These are phyloP conservation scores for Gossypium arboreum DNA, from an alignment of 345 rosid genomes.

Conservation along the genomic window DNA sequence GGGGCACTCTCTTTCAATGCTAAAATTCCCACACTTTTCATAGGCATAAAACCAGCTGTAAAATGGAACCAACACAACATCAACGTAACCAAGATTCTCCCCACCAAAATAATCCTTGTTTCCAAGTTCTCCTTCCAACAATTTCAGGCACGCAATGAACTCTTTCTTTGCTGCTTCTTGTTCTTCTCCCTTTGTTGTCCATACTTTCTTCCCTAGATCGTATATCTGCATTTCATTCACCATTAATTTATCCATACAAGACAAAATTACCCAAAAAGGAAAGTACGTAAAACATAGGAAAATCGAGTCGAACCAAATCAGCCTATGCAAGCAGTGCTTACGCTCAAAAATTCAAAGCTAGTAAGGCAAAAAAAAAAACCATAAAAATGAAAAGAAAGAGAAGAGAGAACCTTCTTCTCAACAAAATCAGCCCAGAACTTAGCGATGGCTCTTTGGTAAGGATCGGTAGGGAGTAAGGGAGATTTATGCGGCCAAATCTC, in stretches of 20 bases:
- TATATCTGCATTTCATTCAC: neutral
- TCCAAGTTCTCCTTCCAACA: slow-evolving; percentile 10
- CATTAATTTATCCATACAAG: neutral
- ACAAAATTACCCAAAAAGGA: no score
- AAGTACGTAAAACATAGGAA: no score
- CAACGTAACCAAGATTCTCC: neutral
- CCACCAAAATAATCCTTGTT: slow-evolving; percentile 10
- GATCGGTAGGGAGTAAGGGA: slow-evolving; percentile 16
- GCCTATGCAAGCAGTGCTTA: neutral
- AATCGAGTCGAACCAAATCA: neutral
- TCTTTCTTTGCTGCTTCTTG: slow-evolving; percentile 7
- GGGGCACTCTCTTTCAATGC: slow-evolving; percentile 27
- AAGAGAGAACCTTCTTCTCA: neutral
- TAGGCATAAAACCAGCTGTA: slow-evolving; percentile 22
- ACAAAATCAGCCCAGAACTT: slow-evolving; percentile 16
- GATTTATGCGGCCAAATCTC: slow-evolving; percentile 15
- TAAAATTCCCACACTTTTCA: slow-evolving; percentile 32
- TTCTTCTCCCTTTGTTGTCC: slow-evolving; percentile 4
- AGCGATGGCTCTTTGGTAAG: slow-evolving; percentile 19
- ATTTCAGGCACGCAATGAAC: neutral
- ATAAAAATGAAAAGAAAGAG: neutral
- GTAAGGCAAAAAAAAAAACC: neutral
- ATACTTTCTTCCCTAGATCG: neutral
- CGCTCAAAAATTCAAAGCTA: no score
- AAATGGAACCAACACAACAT: slow-evolving; percentile 15